Evolutionary conservation across 345 rosid species (phyloP).

Genomic region (Aquilaria sinensis): DNA sequence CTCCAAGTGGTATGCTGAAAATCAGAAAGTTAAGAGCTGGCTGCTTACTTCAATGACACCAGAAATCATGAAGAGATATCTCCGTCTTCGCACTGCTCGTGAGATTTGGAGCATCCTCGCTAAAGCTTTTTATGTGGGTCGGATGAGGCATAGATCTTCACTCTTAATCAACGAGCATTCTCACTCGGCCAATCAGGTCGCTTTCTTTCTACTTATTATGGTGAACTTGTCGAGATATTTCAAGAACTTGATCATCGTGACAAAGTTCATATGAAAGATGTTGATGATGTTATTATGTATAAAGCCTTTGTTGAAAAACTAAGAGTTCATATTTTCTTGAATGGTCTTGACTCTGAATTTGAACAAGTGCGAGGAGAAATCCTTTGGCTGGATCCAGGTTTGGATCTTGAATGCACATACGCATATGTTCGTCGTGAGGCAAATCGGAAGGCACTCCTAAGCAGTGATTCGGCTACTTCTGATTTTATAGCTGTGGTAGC

Average conservation of each 20-base stretch:
- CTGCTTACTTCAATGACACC: neutral
- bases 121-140: conserved; percentile 4
- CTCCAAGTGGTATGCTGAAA: neutral
- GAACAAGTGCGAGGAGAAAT: too few species aligned
- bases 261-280: neutral
- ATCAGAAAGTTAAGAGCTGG: neutral
- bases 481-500: neutral
- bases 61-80: conserved; percentile 2
- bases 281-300: neutral
- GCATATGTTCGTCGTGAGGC: neutral
- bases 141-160: neutral
- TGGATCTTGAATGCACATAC: neutral
- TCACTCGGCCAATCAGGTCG: neutral
- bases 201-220: neutral
- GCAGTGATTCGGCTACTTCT: neutral
- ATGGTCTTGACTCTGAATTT: too few species aligned
- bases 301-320: neutral
- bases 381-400: neutral
- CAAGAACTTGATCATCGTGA: conserved; percentile 3
- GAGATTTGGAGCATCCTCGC: neutral
- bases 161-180: neutral
- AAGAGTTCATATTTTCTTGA: neutral
- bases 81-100: neutral
- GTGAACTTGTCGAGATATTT: neutral
- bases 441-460: neutral